A percentile compares a stretch with the other conserved stretches of the same genome.
phyloP scores from a whole-genome alignment of 2,329 filamentous ascomycete genomes.

The Neopestalotiopsis rosae region DNA sequence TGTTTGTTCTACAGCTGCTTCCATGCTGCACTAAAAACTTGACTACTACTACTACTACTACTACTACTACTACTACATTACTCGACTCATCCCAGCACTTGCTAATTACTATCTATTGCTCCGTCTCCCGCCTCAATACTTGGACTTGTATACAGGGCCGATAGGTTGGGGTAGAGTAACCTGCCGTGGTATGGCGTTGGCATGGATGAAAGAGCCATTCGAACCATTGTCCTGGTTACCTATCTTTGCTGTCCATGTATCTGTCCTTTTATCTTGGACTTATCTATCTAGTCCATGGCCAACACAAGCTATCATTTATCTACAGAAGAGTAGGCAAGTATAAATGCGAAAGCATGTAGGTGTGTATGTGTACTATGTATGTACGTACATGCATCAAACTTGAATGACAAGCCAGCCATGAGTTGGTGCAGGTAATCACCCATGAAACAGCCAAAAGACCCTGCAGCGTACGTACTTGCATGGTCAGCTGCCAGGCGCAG shows the following conservation, averaged over 20 bases:
- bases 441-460: constrained; percentile 1
- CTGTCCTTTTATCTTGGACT: background rate
- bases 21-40: background rate
- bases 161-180: background rate
- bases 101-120: background rate
- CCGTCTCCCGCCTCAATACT: background rate
- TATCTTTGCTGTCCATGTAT: background rate
- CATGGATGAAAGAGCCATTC: background rate
- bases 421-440: background rate
- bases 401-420: no score
- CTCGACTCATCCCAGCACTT: background rate
- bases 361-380: no score
- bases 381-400: no score
- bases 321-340: background rate
- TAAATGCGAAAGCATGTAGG: no score
- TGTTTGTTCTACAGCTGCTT: constrained; percentile 1
- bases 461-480: constrained; percentile 1
- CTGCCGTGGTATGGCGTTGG: background rate
- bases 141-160: background rate
- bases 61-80: background rate
- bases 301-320: background rate
- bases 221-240: background rate
- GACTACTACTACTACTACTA: background rate
- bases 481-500: background rate
- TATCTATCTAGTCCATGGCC: background rate